Base-by-base conservation (phyloP, 2,329 filamentous ascomycete genomes). In the Xylariaceae sp. region DNA sequence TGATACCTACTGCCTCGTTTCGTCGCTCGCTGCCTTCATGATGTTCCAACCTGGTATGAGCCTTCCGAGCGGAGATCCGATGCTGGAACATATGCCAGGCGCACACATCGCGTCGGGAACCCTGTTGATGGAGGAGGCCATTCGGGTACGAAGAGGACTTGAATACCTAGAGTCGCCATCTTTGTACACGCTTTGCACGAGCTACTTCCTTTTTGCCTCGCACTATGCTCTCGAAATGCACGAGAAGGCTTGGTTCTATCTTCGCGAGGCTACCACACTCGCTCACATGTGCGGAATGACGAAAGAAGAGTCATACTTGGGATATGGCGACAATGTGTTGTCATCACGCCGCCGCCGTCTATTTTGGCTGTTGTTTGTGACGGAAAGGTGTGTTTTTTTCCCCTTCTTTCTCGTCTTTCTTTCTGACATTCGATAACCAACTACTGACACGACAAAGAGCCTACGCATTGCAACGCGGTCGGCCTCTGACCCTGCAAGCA, bases 161-260 rank as follows among this genome's bases (percentile, higher is more conserved):
- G 78, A 83, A 43, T 77, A 78, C 46, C 66, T 75, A 21, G 74
- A 77, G 36, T 64, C 64, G 11, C 71, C 78, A 6, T 75, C 68
- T 7, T 59, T 74, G 42, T 76, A 78, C 51, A 73, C 67, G 31
- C 59, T 86, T 9, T 77, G 81, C 42, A 87, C 83, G n/a, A 88
- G 82, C 38, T 88, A 85, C 61, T 88, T 90, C 59, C 59, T 90
- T 17, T 88, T 86, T 52, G 82, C 76, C 26, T 82, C 81, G 41
- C 78, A 83, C 57, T 82, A 83, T 44, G 81, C 78, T 26, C 65
- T 86, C 32, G 83, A 88, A 46, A 70, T 81, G 57, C 83, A 88
- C 57, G 79, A 84, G 46, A 80, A 81, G 59, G 85, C 84, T 1
- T 90, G 85, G 85, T 88, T 81, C 55, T 79, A 87, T 57, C 67